phyloP scores from a whole-genome alignment of 176 grass and related monocot species.

The Canna indica region DNA sequence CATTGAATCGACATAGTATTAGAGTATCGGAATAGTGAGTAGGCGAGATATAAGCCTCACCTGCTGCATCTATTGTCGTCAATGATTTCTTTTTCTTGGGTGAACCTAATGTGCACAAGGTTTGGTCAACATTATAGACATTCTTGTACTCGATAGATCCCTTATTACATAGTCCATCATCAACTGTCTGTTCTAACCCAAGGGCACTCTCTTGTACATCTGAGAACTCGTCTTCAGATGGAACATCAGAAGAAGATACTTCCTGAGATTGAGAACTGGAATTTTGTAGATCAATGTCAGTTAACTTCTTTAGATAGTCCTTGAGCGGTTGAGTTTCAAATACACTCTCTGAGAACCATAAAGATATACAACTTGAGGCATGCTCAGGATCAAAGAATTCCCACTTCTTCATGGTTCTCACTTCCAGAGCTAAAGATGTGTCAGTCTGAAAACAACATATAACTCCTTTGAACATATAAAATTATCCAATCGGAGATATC shows the following conservation, averaged over 20 bases:
- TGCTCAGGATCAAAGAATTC: conserved; percentile 76
- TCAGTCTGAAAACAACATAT: conserved; percentile 37
- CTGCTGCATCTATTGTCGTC: not conserved
- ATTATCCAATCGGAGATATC: not conserved
- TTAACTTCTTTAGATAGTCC: conserved; percentile 29
- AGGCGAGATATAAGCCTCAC: conserved; percentile 13
- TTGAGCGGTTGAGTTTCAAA: conserved; percentile 33
- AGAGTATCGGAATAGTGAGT: conserved; percentile 51
- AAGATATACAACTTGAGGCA: conserved; percentile 32
- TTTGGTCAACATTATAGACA: not conserved
- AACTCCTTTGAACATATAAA: conserved; percentile 1
- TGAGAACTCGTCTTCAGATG: conserved; percentile 24
- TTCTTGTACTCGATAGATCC: conserved; percentile 5
- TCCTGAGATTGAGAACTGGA: not conserved
- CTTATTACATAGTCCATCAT: not conserved
- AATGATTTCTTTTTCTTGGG: not conserved
- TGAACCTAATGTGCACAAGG: not conserved
- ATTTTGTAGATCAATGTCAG: conserved; percentile 10
- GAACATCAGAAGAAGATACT: conserved; percentile 11
- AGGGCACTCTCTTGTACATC: conserved; percentile 13
- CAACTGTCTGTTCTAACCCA: not conserved
- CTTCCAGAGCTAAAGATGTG: conserved; percentile 74
- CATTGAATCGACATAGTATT: conserved; percentile 46
- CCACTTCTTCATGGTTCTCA: conserved; percentile 80
- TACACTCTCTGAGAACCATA: conserved; percentile 47